Evolutionary conservation across 257 asterid species (phyloP).

Genomic region (Gentiana macrophylla): DNA sequence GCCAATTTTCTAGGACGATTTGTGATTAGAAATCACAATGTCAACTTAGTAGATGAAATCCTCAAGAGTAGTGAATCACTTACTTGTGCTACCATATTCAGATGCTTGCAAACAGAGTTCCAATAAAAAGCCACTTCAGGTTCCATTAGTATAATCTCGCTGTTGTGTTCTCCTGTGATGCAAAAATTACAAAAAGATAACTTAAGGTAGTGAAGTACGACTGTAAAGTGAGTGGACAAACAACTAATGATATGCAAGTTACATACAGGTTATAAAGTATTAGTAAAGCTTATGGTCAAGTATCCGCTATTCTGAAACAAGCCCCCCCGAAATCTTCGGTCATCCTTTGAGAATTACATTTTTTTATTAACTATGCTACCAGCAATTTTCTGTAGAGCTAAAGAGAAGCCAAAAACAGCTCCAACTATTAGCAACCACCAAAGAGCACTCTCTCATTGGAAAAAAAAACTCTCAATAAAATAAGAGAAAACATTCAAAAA

Average conservation of each 20-base stretch:
- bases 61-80: slow-evolving; percentile 14
- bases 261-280: neutral
- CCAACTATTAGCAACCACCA: too few relatives aligned
- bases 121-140: slow-evolving; percentile 85
- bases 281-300: too few relatives aligned
- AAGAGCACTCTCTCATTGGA: too few relatives aligned
- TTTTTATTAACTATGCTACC: too few relatives aligned
- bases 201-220: neutral
- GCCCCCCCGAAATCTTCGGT: neutral
- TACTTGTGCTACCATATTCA: slow-evolving; percentile 76
- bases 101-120: slow-evolving; percentile 77
- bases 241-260: neutral
- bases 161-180: slow-evolving; percentile 35
- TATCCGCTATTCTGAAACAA: too few relatives aligned
- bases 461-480: too few relatives aligned
- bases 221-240: neutral
- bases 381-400: too few relatives aligned
- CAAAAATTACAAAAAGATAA: slow-evolving; percentile 1
- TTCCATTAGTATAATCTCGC: slow-evolving; percentile 54
- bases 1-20: neutral
- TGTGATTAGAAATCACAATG: neutral
- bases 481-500: too few relatives aligned
- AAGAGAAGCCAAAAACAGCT: too few relatives aligned
- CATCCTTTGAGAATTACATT: neutral
- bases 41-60: neutral